Evolutionary conservation across 768 basidiomycete species (phyloP), one percentile per base, ranked within the genome.

Genomic region (Mycena galopus): DNA sequence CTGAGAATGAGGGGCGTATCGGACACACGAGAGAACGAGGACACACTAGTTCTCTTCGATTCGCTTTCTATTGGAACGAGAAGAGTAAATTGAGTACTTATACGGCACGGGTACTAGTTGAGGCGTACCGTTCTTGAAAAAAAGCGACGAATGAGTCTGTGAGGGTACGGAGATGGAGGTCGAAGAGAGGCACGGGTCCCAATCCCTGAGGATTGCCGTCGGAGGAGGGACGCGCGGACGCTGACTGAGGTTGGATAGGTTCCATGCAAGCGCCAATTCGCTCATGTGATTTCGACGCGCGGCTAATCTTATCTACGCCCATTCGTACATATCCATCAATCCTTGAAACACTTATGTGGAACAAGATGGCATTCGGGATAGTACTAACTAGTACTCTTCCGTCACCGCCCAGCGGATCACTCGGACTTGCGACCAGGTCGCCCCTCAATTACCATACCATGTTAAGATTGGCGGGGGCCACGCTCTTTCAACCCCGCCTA

Each of bases 41-140:
- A 83, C 92, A 79, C 78, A 96, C 95, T 97, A 97, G 67, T 82
- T 81, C 77, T 97, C 96, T 81, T 98, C 96, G 65, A 96, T 93
- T 51, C 89, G 89, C 79, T 91, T 92, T 79, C 95, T 96, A 78
- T 61, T 67, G 35, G 75, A 73, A 61, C 59, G 67, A 62, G 75
- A 75, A 63, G 79, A 74, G 66, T 78, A 65, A 71, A 68, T 65
- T n/a, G 65, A 51, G 9, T 25, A n/a, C n/a, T n/a, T n/a, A 70
- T 71, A 72, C 75, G 58, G 39, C 76, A 72, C 56, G 71, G 64
- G 32, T n/a, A 39, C 59, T n/a, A n/a, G n/a, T n/a, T n/a, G n/a
- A 69, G 71, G 23, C 61, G 51, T 75, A 93, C 95, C 96, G 88
- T 85, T 96, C 96, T 81, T 91, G 89, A 82, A 97, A 96, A 85